Conservation (phyloP, 1,139 yeast species). For the Magnusiomyces magnusii region DNA sequence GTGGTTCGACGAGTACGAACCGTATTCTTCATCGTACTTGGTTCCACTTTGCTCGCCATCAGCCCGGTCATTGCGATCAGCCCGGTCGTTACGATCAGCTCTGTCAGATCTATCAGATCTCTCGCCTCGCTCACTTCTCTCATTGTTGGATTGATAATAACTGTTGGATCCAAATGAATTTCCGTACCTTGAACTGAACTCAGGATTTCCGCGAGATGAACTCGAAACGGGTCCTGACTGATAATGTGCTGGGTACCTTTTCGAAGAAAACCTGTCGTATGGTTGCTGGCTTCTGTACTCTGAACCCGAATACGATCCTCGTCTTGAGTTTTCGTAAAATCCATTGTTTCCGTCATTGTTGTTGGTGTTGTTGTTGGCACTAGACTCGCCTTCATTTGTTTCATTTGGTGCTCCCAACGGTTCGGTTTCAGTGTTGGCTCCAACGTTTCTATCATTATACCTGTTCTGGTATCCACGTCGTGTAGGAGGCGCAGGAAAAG, state of each 20-base stretch:
- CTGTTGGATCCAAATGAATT: background rate
- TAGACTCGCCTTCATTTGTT: background rate
- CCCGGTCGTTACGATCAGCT: no score
- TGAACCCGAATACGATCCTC: background rate
- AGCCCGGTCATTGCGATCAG: no score
- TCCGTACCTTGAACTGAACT: background rate
- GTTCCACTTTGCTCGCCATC: no score
- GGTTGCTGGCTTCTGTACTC: background rate
- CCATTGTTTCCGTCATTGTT: background rate
- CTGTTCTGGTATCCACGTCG: slow-evolving; percentile 5
- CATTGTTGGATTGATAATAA: no score
- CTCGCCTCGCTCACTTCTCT: no score
- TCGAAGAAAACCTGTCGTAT: background rate
- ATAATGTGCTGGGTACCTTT: background rate
- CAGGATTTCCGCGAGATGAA: background rate
- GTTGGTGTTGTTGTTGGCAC: background rate
- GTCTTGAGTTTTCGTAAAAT: background rate
- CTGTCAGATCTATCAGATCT: no score
- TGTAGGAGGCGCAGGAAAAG: background rate
- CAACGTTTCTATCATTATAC: background rate
- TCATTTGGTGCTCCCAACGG: background rate
- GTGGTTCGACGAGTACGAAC: no score
- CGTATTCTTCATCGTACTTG: no score
- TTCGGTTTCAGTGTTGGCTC: background rate
- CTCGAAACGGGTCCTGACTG: background rate